Evolutionary conservation across 2,329 filamentous ascomycete species (phyloP), one percentile per base, ranked within the genome.

Genomic region (Pseudomassariella vexata): DNA sequence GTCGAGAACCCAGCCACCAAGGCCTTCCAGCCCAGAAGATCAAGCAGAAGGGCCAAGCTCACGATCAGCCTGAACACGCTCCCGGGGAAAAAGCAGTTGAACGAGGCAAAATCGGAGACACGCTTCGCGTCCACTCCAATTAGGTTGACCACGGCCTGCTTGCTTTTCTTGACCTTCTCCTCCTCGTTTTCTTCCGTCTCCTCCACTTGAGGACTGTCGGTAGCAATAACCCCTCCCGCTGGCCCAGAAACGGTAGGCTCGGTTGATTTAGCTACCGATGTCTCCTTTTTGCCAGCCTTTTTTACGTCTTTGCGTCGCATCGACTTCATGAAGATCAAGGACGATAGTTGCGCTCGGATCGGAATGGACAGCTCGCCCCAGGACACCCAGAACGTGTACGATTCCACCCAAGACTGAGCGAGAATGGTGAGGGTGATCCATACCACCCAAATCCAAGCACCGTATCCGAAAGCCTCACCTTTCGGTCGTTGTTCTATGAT

Each of bases 291-390:
- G 21, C 63, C 65, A 5, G 73, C 66, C 9, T 75, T 71, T 51
- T 87, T 86, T 24, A 85, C 75, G 52, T 89, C 85, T 52, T 90
- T 90, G 29, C 80, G 73, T 25, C 80, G 71, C 66, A 88, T 76
- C 0, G 82, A 74, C 53, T 92, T 92, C 38, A 80, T 73, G 45
- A 89, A 90, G 11, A 90, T 73, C 6, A 87, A 65, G 1, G 82
- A 72, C 2, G 81, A 77, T 3, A 92, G 60, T 46, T 88, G 79
- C 18, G 77, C 71, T 31, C 82, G 76, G 11, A 89, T 62, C 0
- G 82, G 80, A 16, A 86, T 66, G 27, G 69, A 68, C 9, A 89
- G 52, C 31, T 76, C 69, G 1, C 72, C 68, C 55, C 72, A 79
- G 0, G 74, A 75, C 28, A 81, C 60, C 79, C 81, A 88, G 45